Base-by-base conservation (phyloP, 208 protist species). In the Acanthamoeba royreba region DNA sequence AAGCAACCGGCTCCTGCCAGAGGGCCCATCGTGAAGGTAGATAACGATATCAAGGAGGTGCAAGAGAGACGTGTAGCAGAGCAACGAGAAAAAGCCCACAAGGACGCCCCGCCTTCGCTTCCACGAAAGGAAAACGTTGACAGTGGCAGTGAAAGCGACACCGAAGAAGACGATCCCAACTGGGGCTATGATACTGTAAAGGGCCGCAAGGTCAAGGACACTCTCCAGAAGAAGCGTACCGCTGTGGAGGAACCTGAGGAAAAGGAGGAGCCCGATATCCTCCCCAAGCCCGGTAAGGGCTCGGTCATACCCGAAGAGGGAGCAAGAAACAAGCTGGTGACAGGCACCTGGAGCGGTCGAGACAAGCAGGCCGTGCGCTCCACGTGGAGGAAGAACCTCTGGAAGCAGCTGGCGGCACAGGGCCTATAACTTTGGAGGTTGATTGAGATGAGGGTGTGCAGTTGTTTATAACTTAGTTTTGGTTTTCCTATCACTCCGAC, bases 181-280 rank as follows among this genome's bases (percentile, higher is more conserved):
- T 85, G 74, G 74, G 74, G 74, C 74, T 85, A 85, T 42, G 74
- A 85, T 40, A 85, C 74, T 28, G 74, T 85, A 9, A 85, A 85
- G 45, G 74, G 45, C 2, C 74, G 45, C 72, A 40, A 85, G 38
- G 74, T 42, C 74, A 85, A 85, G 42, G 45, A 85, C 45, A 53
- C 45, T 8, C 38, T 53, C 42, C 35, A 45, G 38, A 19, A 31
- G 15, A 52, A 85, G 45, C 19, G 11, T 40, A 13, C 19, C 45
- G 31, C 38, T 19, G 74, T 53, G 25, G 33, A 85, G 28, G 74
- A 85, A 40, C 38, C 38, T 25, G 74, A 85, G 45, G 74, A 85
- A 40, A 9, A 31, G 22, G 74, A 85, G 17, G 74, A 38, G 74
- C 25, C 33, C 42, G 74, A 85, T 31, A 11, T 31, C 11, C 58